Evolutionary conservation across 2,329 filamentous ascomycete genomes (phyloP), one percentile per base, ranked within the genome.

Genomic region (Stagonosporopsis chrysanthemi): DNA sequence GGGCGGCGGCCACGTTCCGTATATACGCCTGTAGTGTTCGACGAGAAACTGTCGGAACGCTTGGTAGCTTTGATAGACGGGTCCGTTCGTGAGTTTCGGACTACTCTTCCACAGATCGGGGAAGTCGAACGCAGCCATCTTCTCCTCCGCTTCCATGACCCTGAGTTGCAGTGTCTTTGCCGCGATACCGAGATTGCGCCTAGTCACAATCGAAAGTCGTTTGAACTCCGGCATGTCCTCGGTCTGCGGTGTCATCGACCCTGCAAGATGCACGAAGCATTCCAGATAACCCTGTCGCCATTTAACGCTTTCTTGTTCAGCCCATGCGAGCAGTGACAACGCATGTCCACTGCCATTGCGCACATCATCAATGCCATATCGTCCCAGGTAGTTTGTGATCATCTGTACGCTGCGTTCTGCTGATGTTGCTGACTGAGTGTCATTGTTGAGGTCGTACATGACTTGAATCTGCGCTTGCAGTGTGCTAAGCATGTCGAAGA

Each of bases 251-350:
- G 63, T 73, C 60, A 78, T 69, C 82, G 90, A 86, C 24, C 89
- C 89, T 3, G 83, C 84, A 61, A 85, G 85, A 68, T 91, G 88
- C 6, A 86, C 78, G 64, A 89, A 91, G 24, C 83, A 82, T 70
- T 90, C 88, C 15, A 84, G 80, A 81, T 88, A 91, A 1, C 88
- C 87, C 61, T 88, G 84, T 41, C 86, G 82, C 86, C 88, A 89
- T 5, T 81, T 81, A 8, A 90, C 83, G 17, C 79, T 81, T 2
- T 82, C 79, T n/a, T 79, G 80, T 64, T 91, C 89, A 2, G 86
- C 83, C 85, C 87, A 91, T 0, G 85, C 83, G 4, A 91, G 78
- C 15, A 90, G 75, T 0, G 84, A 83, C 2, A 88, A 81, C 0
- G 88, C 87, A 2, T 80, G 79, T 33, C 85, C 83, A 0, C 85